phyloP scores from a whole-genome alignment of 176 grass and related monocot genomes.

The Leersia perrieri region DNA sequence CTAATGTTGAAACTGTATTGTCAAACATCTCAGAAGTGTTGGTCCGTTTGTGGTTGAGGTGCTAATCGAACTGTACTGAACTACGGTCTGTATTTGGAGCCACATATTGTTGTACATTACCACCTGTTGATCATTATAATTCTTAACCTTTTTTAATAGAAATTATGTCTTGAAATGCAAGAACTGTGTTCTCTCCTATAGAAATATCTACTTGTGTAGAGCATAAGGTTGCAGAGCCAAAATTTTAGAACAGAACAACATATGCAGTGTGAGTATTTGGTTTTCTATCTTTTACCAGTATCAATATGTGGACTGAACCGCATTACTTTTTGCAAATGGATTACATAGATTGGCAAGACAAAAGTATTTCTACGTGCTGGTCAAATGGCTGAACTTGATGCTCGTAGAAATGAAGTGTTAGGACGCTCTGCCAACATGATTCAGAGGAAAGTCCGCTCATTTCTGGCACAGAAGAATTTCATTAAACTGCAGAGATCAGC shows the following conservation, averaged over 20 bases:
- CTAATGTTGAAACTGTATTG: neutral
- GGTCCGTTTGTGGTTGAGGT: neutral
- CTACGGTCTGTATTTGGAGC: slow-evolving; percentile 1
- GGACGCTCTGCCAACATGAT: slow-evolving; percentile 82
- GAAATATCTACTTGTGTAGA: slow-evolving; percentile 16
- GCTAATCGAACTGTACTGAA: neutral
- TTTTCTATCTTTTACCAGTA: neutral
- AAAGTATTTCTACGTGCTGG: slow-evolving; percentile 98
- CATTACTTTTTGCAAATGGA: slow-evolving; percentile 27
- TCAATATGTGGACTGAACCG: slow-evolving; percentile 35
- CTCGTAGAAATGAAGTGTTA: slow-evolving; percentile 88
- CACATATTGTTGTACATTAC: slow-evolving; percentile 7
- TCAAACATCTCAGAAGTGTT: neutral
- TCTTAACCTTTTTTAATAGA: neutral
- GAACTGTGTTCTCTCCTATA: neutral
- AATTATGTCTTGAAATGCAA: slow-evolving; percentile 8
- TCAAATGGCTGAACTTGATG: slow-evolving; percentile 99
- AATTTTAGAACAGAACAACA: slow-evolving; percentile 28
- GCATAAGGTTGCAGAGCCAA: neutral
- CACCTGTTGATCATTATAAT: neutral
- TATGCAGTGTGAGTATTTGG: slow-evolving; percentile 22
- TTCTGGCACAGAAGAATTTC: slow-evolving; percentile 66
- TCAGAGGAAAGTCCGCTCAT: slow-evolving; percentile 91
- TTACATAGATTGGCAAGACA: slow-evolving; percentile 86
- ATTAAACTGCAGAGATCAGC: slow-evolving; percentile 57